Evolutionary conservation across 768 basidiomycete species (phyloP).

Genomic region (Leccinum obscurum): DNA sequence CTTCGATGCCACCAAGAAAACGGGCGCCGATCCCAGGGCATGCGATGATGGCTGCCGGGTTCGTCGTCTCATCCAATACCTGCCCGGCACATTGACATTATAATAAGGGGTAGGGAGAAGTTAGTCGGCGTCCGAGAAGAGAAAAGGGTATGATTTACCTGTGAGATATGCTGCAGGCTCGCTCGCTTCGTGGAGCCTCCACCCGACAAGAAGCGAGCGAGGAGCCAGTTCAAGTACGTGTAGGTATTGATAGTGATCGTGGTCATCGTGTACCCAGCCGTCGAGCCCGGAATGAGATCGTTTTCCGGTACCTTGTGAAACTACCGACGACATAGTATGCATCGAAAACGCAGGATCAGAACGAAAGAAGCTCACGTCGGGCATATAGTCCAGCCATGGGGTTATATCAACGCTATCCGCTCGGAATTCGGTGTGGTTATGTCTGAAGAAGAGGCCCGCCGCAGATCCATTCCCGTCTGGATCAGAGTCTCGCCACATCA

Average conservation of each 20-base stretch:
- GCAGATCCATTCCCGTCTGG: conserved; percentile 45
- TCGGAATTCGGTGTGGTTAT: conserved; percentile 63
- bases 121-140: no score
- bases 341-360: neutral
- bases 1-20: conserved; percentile 51
- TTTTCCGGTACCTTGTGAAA: conserved; percentile 39
- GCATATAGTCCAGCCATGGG: conserved; percentile 50
- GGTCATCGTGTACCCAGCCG: conserved; percentile 57
- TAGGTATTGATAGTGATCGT: conserved; percentile 71
- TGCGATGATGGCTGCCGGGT: conserved; percentile 52
- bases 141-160: conserved; percentile 36
- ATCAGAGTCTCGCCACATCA: conserved; percentile 71
- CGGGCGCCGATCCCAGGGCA: conserved; percentile 68
- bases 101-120: no score
- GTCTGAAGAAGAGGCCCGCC: conserved; percentile 63
- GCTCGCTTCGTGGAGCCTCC: conserved; percentile 67
- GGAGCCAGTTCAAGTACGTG: conserved; percentile 62
- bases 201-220: conserved; percentile 51
- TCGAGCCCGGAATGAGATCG: conserved; percentile 42
- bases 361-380: conserved; percentile 40
- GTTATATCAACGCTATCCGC: conserved; percentile 32
- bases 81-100: conserved; percentile 1
- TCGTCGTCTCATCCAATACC: conserved; percentile 14
- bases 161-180: conserved; percentile 65
- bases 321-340: conserved; percentile 14